These are phyloP conservation scores for Enterospora canceri DNA, from an alignment of 371 early-diverging fungal species.

Conservation along the genomic window DNA sequence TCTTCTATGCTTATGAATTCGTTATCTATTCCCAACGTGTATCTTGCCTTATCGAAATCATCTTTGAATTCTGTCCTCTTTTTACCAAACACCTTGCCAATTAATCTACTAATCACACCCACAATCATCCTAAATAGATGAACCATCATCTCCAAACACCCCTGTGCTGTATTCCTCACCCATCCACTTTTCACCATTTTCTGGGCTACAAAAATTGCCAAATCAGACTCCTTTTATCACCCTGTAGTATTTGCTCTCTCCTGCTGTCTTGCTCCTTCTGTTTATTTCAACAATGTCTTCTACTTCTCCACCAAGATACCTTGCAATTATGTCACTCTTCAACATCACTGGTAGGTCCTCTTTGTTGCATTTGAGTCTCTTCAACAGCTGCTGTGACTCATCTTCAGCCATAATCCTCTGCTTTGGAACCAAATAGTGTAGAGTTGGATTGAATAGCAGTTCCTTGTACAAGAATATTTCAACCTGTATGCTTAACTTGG, in stretches of 20 bases:
- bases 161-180: too few species aligned
- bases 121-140: too few species aligned
- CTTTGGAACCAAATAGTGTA: constrained; percentile 82
- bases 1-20: background rate
- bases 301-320: constrained; percentile 82
- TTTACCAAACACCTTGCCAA: too few species aligned
- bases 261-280: constrained; percentile 84
- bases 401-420: constrained; percentile 74
- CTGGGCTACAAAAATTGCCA: too few species aligned
- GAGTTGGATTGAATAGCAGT: constrained; percentile 86
- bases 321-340: constrained; percentile 75
- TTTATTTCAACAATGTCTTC: constrained; percentile 91
- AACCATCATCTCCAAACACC: too few species aligned
- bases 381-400: constrained; percentile 75
- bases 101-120: too few species aligned
- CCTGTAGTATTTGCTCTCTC: constrained; percentile 78
- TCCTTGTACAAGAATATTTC: constrained; percentile 85
- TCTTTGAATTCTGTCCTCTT: background rate
- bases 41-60: background rate
- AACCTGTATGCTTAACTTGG: constrained; percentile 60
- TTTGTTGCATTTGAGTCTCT: constrained; percentile 75
- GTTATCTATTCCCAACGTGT: background rate
- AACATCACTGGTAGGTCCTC: constrained; percentile 85
- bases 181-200: too few species aligned
- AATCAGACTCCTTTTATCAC: constrained; percentile 57